phyloP scores from a whole-genome alignment of 345 rosid genomes.

The Hibiscus trionum region DNA sequence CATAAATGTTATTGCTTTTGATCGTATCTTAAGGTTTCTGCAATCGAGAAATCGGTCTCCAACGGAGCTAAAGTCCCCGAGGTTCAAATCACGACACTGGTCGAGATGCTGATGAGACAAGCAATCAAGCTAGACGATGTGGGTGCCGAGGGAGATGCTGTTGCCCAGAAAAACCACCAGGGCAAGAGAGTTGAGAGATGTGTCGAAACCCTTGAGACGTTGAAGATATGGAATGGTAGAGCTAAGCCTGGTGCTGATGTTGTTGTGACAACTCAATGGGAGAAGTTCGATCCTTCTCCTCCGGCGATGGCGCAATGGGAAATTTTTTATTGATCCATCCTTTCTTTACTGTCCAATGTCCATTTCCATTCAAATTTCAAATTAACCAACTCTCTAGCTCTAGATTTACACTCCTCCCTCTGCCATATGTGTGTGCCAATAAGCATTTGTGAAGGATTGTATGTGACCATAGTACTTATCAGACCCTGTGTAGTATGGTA shows the following conservation, averaged over 20 bases:
- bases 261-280: constrained; percentile 33
- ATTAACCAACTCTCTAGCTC: constrained; percentile 6
- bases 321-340: constrained; percentile 28
- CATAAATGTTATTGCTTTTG: neutral
- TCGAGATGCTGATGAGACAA: constrained; percentile 56
- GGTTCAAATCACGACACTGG: constrained; percentile 44
- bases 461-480: neutral
- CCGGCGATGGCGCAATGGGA: constrained; percentile 25
- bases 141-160: constrained; percentile 34
- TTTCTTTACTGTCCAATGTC: no score
- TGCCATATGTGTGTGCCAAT: neutral
- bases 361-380: neutral
- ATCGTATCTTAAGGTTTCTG: constrained; percentile 23
- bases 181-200: constrained; percentile 39
- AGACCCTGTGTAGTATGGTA: no score
- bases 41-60: constrained; percentile 36
- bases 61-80: constrained; percentile 38
- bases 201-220: constrained; percentile 35
- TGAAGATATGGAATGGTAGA: constrained; percentile 33
- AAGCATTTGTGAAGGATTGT: neutral
- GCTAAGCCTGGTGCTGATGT: constrained; percentile 24
- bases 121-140: constrained; percentile 45
- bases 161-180: constrained; percentile 32
- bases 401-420: neutral
- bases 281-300: constrained; percentile 34